A percentile compares a stretch with the other conserved stretches of the same genome.
phyloP scores from a whole-genome alignment of 2,329 filamentous ascomycete genomes.

The Emergomyces africanus region DNA sequence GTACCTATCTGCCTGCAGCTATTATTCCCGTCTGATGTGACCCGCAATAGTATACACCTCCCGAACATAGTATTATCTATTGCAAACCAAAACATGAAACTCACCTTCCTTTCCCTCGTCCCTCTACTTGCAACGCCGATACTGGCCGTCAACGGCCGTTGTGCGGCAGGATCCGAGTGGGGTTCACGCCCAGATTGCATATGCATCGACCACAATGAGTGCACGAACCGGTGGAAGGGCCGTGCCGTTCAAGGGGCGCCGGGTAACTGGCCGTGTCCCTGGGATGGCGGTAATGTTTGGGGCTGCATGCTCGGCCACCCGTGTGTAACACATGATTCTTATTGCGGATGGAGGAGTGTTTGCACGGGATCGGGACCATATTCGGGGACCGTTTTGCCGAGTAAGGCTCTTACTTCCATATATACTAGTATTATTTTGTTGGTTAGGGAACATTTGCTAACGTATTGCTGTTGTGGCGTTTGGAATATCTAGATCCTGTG shows the following conservation, averaged over 20 bases:
- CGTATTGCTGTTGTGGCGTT: background rate
- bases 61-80: too few species aligned
- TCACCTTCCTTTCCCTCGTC: background rate
- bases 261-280: background rate
- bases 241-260: background rate
- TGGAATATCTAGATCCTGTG: background rate
- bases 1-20: background rate
- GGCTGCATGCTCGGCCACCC: background rate
- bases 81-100: background rate
- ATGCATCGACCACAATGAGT: background rate
- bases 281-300: background rate
- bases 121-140: background rate
- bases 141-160: background rate
- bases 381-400: background rate
- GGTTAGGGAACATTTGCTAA: background rate
- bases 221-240: background rate
- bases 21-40: background rate
- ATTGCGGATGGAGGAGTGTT: slow-evolving; percentile 1
- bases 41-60: too few species aligned
- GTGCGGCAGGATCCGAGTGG: background rate
- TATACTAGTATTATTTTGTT: background rate
- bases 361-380: background rate
- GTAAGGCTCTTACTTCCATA: background rate
- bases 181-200: background rate
- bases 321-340: slow-evolving; percentile 1